Base-by-base conservation (phyloP, 2,329 filamentous ascomycete species). In the Colletotrichum scovillei region DNA sequence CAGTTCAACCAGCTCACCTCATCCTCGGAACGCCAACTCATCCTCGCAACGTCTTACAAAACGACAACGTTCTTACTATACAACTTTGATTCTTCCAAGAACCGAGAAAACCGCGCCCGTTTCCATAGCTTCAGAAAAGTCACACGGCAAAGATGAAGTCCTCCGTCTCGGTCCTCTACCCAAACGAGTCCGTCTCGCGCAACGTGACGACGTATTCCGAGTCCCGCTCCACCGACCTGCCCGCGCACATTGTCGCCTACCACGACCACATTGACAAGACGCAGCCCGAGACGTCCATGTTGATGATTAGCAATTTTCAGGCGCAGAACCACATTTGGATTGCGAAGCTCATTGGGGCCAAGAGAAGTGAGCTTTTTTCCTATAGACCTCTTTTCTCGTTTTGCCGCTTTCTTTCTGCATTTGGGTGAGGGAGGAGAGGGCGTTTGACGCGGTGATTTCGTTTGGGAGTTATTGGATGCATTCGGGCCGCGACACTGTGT, bases 161-260 rank as follows among this genome's bases (percentile, higher is more conserved):
- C 26, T 81, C 80, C 76, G 76, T 76, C n/a, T 80, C 81, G 28
- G 76, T 79, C 30, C 81, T 88, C 46, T 88, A 86, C 76, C 80
- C 83, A 38, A 86, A 84, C 65, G 80, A 82, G 30, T 76, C 82
- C 67, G 81, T 87, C 63, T 82, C 82, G 64, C 75, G 78, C 63
- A 81, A 80, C 22, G 86, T 88, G 73, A 81, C 82, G 16, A 78
- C 81, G 14, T 88, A 88, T 77, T 81, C 86, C 22, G 80, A 81
- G 46, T 72, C 78, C 35, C 83, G 86, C 77, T 87, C 86, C 19
- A 81, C 82, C 24, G 74, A 79, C 14, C 78, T 88, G 52, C 86
- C 86, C 4, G 78, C 81, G 69, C 77, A 84, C 72, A 83, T 88
- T 67, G 79, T 79, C 53, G 80, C 82, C 35, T 86, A 86, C 72